Base-by-base conservation (phyloP, 331 rosid genomes). In the Malus hybrid region DNA sequence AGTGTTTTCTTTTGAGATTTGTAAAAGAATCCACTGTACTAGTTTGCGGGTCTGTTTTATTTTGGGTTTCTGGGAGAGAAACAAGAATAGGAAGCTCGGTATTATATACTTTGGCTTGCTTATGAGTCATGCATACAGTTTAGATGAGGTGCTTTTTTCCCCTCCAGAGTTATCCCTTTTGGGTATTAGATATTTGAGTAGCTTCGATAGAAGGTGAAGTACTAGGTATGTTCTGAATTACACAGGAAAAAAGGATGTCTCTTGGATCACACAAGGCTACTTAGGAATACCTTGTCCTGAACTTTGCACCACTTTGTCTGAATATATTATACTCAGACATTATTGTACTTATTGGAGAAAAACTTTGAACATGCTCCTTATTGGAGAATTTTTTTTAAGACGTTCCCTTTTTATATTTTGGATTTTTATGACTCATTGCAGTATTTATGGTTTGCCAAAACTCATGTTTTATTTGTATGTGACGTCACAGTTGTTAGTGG, bases 401-500 rank as follows among this genome's bases (percentile, higher is more conserved):
- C 12, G 34, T 62, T 29, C 9, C 69, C 56, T 50, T 27, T 57
- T 59, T 8, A 39, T 39, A 18, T 29, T 65, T 9, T 65, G 46
- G 6, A 31, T 9, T 59, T 36, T 67, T 42, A 24, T 36, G 19
- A 16, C 39, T 69, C 28, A 7, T 14, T 63, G 19, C 62, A 29
- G 60, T 74, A 42, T 74, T 46, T 42, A 6, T 46, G n/a, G 22
- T 44, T 18, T 46, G 44, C 44, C 28, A 33, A 39, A 33, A 66
- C 73, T 32, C 13, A 55, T 67, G 44, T 68, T 55, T 55, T 57
- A 32, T 10, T 36, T 39, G 44, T 48, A 15, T 74, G 50, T 78
- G 50, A 65, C 31, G 77, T 63, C 80, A 85, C 93, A 90, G 96
- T 81, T 80, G 83, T 54, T 86, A 61, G 86, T 83, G 85, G 64